Base-by-base conservation (phyloP, 805 yeast species). In the Priceomyces medius region DNA sequence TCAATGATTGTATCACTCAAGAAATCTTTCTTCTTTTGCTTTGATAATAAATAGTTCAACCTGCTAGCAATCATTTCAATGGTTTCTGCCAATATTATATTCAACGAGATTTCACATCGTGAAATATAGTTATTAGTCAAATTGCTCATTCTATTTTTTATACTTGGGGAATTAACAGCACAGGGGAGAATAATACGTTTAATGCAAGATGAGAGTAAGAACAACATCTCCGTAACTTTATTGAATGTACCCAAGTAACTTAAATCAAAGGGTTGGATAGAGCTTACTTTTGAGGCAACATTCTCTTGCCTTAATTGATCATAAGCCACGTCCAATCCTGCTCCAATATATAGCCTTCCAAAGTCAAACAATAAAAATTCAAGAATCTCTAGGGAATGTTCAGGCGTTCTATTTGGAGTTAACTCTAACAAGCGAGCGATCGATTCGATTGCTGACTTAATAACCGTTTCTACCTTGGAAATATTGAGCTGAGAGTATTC, bases 21-120 rank as follows among this genome's bases (percentile, higher is more conserved):
- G 54, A 81, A 87, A 56, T 91, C 97, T 47, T 80, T 85, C 56
- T 78, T 79, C 60, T 81, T 82, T 56, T 90, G 97, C 49, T 78
- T 79, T 18, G 81, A 66, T 16, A 83, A 65, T 14, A 64, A 57
- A 35, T 48, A 54, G 5, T 65, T 54, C 31, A 87, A 69, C 45
- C 80, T 74, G 18, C 68, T 68, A 9, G 77, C 68, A n/a, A 77
- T 68, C 31, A 81, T 51, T 5, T 73, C 77, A 12, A 81, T 60
- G 0, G 85, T 68, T 33, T 80, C 87, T 40, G 73, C 77, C 17
- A 88, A 56, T 4, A 88, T 76, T 7, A 79, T 62, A 55, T 85
- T 85, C 31, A 86, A 66, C 2, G 86, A 77, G 6, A 76, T 61
- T 60, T 90, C 93, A 51, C 82, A 76, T 43, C 77, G 66, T 33